phyloP scores from a whole-genome alignment of 1,139 yeast genomes.

The Blastobotrys indianensis region DNA sequence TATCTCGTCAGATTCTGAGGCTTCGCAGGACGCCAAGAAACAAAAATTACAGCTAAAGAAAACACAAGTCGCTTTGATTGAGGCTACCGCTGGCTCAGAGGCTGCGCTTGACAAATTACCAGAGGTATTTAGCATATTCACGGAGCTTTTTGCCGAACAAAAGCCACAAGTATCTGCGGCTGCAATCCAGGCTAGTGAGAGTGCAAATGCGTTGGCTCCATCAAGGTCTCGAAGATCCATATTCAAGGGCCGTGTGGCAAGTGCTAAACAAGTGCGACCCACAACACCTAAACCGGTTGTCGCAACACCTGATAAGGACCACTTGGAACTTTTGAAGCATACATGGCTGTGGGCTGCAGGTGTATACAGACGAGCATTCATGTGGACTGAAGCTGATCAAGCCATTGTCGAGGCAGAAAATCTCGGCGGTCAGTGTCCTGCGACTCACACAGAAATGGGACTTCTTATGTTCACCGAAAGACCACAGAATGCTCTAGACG shows the following conservation, averaged over 20 bases:
- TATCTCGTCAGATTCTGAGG: constrained; percentile 9
- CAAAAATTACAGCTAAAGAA: constrained; percentile 55
- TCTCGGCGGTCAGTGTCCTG: constrained; percentile 44
- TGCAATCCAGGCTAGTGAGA: neutral
- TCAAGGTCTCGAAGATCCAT: constrained; percentile 1
- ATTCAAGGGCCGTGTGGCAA: neutral
- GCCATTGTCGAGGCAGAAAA: constrained; percentile 70
- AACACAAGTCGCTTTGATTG: constrained; percentile 68
- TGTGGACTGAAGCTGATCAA: constrained; percentile 57
- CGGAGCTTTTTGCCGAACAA: constrained; percentile 42
- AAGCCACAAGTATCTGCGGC: neutral
- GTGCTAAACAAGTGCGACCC: neutral
- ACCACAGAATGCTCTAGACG: constrained; percentile 49
- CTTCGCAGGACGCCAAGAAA: constrained; percentile 12
- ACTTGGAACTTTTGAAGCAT: constrained; percentile 45
- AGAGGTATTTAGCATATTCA: constrained; percentile 58
- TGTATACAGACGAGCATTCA: constrained; percentile 54
- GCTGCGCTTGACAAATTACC: constrained; percentile 61
- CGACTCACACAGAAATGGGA: constrained; percentile 53
- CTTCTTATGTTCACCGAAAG: constrained; percentile 37
- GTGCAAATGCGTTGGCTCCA: neutral
- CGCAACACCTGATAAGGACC: constrained; percentile 1
- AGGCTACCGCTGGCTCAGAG: constrained; percentile 54
- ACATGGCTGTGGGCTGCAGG: constrained; percentile 74
- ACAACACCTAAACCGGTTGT: constrained; percentile 1